phyloP scores from a whole-genome alignment of 2,329 filamentous ascomycete genomes.

The Epichloe gansuensis region DNA sequence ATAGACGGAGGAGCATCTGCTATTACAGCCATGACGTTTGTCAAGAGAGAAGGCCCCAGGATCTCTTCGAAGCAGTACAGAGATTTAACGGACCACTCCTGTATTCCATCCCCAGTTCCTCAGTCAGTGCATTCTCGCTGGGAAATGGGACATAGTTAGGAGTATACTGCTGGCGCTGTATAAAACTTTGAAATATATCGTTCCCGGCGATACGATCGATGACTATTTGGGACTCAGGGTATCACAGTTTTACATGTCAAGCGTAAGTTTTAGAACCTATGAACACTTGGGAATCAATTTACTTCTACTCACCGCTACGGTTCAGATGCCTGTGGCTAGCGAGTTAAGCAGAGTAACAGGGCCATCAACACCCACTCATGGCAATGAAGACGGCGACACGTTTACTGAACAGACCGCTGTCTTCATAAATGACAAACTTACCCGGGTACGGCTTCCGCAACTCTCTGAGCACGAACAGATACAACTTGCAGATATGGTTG shows the following conservation, averaged over 20 bases:
- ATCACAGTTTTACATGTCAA: slow-evolving; percentile 1
- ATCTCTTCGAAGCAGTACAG: slow-evolving; percentile 73
- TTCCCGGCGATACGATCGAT: slow-evolving; percentile 69
- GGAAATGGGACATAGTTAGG: slow-evolving; percentile 62
- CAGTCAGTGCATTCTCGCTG: slow-evolving; percentile 72
- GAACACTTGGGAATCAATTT: not conserved
- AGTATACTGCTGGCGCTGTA: slow-evolving; percentile 60
- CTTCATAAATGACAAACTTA: slow-evolving; percentile 65
- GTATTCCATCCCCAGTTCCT: slow-evolving; percentile 89
- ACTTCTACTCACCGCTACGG: not conserved
- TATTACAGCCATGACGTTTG: slow-evolving; percentile 37
- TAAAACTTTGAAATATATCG: slow-evolving; percentile 68
- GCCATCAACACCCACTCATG: slow-evolving; percentile 27
- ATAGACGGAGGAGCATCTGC: slow-evolving; percentile 52
- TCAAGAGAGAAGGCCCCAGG: slow-evolving; percentile 42
- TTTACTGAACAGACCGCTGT: slow-evolving; percentile 62
- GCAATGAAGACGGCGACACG: slow-evolving; percentile 37
- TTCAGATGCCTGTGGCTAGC: not conserved
- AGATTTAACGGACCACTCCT: slow-evolving; percentile 74
- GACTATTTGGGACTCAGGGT: slow-evolving; percentile 54
- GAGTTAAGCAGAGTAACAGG: slow-evolving; percentile 18
- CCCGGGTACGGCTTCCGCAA: slow-evolving; percentile 60
- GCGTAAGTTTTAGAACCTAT: slow-evolving; percentile 1
- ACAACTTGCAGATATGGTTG: slow-evolving; percentile 69
- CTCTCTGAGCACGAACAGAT: slow-evolving; percentile 80